Base-by-base conservation (phyloP, 2,329 filamentous ascomycete species). In the Chaetomium sp. region DNA sequence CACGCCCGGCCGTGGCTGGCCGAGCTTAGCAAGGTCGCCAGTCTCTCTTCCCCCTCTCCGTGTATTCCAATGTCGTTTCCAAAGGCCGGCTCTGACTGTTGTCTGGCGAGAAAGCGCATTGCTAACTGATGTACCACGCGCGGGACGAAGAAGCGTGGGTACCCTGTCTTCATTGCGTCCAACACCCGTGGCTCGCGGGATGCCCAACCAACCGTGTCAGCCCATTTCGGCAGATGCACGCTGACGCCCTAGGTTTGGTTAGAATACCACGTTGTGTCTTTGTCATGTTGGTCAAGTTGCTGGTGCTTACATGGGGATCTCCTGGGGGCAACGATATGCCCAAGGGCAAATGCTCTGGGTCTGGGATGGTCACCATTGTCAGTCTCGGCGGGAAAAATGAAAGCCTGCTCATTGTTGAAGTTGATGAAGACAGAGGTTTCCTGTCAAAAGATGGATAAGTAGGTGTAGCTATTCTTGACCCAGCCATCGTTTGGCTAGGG, bases 81-180 rank as follows among this genome's bases (percentile, higher is more conserved):
- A n/a, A 8, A 8, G 16, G 6, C 33, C 6, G 16, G 6, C 6
- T 25, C 21, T 2, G 38, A 9, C 10, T 60, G 29, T 1, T 29
- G 19, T 7, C 45, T 27, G 1, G 23, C 57, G 3, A 66, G 31
- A 6, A 66, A 47, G 13, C 31, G 50, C 33, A 53, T 54, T 1
- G 62, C 64, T n/a, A 71, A 51, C 8, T 51, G 25, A 13, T 67
- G 53, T 3, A 68, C 66, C 1, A 65, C 56, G 1, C 65, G 62
- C 1, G 67, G 63, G n/a, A 68, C 63, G 29, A 70, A 68, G 57
- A 72, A 72, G 12, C 70, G 69, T 13, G 70, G 70, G 47, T 72
- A 72, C 3, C 70, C 70, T 0, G 67, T 67, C 23, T 27, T 63
- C 67, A 72, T 69, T 9, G 61, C 67, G 0, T 65, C 47, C 7